phyloP scores from a whole-genome alignment of 768 basidiomycete genomes.

The Trametes cinnabarina region DNA sequence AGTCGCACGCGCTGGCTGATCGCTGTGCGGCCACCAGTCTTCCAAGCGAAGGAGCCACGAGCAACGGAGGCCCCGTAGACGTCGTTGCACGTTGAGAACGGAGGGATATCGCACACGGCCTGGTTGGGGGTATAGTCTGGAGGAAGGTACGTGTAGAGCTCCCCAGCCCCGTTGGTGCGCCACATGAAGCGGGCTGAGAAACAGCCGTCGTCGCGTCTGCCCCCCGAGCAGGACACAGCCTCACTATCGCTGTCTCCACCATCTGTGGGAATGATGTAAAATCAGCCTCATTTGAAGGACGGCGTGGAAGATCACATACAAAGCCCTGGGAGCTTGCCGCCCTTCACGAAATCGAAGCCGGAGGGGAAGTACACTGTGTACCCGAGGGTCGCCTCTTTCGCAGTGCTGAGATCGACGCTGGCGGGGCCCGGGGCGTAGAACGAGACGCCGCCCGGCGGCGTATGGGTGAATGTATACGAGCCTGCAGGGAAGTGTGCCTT shows the following conservation, averaged over 20 bases:
- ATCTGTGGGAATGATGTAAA: slow-evolving; percentile 33
- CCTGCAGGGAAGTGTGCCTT: slow-evolving; percentile 37
- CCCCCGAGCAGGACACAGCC: slow-evolving; percentile 64
- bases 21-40: slow-evolving; percentile 62
- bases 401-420: slow-evolving; percentile 52
- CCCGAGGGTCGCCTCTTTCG: slow-evolving; percentile 64
- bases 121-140: slow-evolving; percentile 48
- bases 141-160: slow-evolving; percentile 48
- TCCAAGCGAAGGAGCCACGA: slow-evolving; percentile 64
- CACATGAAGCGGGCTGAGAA: slow-evolving; percentile 75
- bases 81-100: slow-evolving; percentile 54
- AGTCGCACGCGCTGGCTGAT: slow-evolving; percentile 68
- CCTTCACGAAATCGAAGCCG: slow-evolving; percentile 61
- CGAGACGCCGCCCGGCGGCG: slow-evolving; percentile 60
- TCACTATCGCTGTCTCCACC: slow-evolving; percentile 53
- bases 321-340: slow-evolving; percentile 72
- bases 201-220: slow-evolving; percentile 56
- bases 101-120: slow-evolving; percentile 48
- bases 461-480: slow-evolving; percentile 49
- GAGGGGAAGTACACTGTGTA: slow-evolving; percentile 60
- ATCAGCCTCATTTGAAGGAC: background rate
- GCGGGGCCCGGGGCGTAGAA: slow-evolving; percentile 67
- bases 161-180: slow-evolving; percentile 45
- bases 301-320: slow-evolving; percentile 40
- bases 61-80: slow-evolving; percentile 67